Conservation (phyloP, 169 alveolate genomes). For the Toxoplasma gondii region DNA sequence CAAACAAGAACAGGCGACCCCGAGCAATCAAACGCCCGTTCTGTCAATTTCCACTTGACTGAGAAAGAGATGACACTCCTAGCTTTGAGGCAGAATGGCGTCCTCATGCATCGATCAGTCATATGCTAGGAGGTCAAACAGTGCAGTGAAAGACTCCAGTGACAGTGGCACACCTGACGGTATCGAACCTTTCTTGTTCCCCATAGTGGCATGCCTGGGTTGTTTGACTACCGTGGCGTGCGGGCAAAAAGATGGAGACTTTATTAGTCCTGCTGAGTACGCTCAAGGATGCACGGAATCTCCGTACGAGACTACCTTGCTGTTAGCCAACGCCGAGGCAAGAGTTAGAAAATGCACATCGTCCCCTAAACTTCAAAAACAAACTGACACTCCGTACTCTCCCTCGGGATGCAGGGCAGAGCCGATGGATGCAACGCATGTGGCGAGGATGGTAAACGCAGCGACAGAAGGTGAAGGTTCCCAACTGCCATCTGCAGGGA, state of each 20-base stretch:
- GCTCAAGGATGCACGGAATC: background rate
- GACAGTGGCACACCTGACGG: background rate
- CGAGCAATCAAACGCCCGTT: too few species aligned
- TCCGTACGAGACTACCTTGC: background rate
- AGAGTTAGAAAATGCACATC: too few species aligned
- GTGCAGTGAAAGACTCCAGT: background rate
- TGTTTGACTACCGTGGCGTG: conserved; percentile 15
- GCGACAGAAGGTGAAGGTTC: too few species aligned
- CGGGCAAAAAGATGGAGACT: conserved; percentile 4
- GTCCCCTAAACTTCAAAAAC: too few species aligned
- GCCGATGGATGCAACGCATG: too few species aligned
- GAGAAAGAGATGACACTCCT: background rate
- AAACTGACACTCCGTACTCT: too few species aligned
- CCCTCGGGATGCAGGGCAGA: too few species aligned
- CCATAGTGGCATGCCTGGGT: conserved; percentile 31
- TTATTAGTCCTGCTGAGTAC: conserved; percentile 8
- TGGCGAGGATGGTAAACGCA: too few species aligned
- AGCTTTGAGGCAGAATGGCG: background rate
- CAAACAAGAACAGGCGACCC: too few species aligned
- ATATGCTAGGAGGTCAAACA: background rate
- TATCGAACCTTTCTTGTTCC: background rate
- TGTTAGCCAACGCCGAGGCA: background rate
- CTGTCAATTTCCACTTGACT: background rate
- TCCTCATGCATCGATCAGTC: background rate
- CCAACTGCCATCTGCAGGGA: too few species aligned